Conservation (phyloP, 2,329 filamentous ascomycete genomes). For the Colletotrichum gloeosporioides region DNA sequence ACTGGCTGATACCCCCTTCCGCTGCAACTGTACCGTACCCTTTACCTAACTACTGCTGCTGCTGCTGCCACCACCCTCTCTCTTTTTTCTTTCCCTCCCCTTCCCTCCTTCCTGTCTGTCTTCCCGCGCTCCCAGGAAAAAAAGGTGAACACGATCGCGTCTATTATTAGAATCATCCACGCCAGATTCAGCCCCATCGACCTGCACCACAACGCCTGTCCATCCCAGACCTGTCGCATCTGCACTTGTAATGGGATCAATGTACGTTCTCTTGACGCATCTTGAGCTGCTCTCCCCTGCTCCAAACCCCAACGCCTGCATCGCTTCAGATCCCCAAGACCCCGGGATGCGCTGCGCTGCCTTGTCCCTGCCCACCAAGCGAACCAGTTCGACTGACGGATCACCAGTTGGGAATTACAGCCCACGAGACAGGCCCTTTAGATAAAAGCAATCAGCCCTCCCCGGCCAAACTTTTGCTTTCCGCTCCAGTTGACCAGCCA, state of each 20-base stretch:
- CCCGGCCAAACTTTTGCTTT: constrained; percentile 10
- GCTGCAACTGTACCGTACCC: background rate
- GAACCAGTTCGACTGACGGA: constrained; percentile 12
- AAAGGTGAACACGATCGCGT: constrained; percentile 47
- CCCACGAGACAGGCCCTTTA: constrained; percentile 14
- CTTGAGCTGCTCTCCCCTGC: constrained; percentile 10
- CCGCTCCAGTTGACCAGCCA: constrained; percentile 9
- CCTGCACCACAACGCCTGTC: constrained; percentile 39
- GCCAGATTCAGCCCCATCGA: constrained; percentile 56
- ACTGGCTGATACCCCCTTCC: background rate
- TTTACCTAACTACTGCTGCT: constrained; percentile 1
- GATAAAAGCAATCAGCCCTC: constrained; percentile 20
- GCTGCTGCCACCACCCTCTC: constrained; percentile 8
- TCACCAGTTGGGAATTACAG: constrained; percentile 9
- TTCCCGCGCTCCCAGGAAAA: constrained; percentile 25
- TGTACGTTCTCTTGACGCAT: constrained; percentile 23
- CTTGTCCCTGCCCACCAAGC: background rate
- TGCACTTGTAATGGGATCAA: constrained; percentile 24
- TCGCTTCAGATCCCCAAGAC: constrained; percentile 1
- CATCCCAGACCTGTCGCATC: constrained; percentile 26
- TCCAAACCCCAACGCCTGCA: background rate
- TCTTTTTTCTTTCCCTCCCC: constrained; percentile 20
- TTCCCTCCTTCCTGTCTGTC: constrained; percentile 27
- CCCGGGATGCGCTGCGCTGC: constrained; percentile 13
- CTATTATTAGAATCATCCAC: constrained; percentile 60